These are phyloP conservation scores for Hymenoscyphus salicellus DNA, from an alignment of 2,329 filamentous ascomycete species.

Conservation along the genomic window DNA sequence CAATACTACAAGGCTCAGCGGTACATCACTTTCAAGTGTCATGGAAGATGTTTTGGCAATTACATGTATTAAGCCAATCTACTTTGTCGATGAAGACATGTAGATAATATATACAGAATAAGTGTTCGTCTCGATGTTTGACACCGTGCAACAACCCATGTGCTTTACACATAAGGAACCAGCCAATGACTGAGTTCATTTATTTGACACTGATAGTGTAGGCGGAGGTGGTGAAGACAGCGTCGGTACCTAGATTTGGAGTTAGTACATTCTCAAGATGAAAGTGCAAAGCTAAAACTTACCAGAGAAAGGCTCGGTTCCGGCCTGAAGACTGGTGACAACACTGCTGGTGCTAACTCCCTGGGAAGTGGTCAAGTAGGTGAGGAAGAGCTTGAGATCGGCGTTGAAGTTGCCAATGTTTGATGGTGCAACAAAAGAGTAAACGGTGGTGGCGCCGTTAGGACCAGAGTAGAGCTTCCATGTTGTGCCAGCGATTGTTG, in stretches of 20 bases:
- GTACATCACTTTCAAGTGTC: not conserved
- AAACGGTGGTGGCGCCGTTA: conserved; percentile 58
- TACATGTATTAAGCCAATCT: not conserved
- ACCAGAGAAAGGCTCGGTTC: conserved; percentile 56
- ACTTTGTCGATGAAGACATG: not conserved
- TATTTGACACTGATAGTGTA: conserved; percentile 29
- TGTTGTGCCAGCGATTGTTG: conserved; percentile 49
- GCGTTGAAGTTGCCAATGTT: conserved; percentile 51
- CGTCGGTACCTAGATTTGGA: conserved; percentile 35
- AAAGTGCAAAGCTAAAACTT: not conserved
- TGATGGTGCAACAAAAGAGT: conserved; percentile 52
- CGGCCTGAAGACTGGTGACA: conserved; percentile 50
- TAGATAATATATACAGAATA: not conserved
- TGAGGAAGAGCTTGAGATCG: conserved; percentile 56
- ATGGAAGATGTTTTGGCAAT: not conserved
- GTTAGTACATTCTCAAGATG: not conserved
- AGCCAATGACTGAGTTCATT: not conserved
- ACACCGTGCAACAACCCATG: not conserved
- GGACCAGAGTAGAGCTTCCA: conserved; percentile 58
- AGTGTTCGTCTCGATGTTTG: not conserved
- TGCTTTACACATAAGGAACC: no score
- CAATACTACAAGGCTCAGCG: no score
- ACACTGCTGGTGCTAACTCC: conserved; percentile 49
- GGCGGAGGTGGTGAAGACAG: conserved; percentile 42
- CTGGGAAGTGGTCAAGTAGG: conserved; percentile 50